Evolutionary conservation across 108 stramenopile species (phyloP).

Genomic region (Discostella stelligeroides): DNA sequence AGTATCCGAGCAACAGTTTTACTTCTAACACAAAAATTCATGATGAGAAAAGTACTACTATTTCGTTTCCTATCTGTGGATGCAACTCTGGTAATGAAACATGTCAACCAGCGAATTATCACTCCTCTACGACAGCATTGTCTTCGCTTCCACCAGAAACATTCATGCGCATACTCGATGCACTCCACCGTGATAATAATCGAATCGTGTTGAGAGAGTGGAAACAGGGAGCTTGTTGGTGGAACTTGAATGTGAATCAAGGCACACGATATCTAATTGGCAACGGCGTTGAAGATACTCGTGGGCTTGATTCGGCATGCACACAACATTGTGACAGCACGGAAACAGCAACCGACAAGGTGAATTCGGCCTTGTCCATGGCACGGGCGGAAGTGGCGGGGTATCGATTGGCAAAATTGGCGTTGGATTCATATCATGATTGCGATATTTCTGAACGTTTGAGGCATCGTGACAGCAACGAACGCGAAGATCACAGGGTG

Average conservation of each 20-base stretch:
- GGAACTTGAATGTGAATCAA: conserved; percentile 75
- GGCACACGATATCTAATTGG: conserved; percentile 9
- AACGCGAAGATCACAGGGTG: background rate
- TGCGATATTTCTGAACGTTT: background rate
- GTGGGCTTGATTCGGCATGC: background rate
- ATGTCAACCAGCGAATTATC: background rate
- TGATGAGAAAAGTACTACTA: background rate
- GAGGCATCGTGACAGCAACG: background rate
- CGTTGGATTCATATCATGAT: conserved; percentile 36
- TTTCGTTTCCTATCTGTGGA: conserved; percentile 19
- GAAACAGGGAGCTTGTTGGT: conserved; percentile 77
- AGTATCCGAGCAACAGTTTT: background rate
- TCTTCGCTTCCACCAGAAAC: background rate
- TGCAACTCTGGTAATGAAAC: background rate
- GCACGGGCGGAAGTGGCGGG: conserved; percentile 71
- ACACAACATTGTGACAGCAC: background rate
- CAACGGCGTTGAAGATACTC: background rate
- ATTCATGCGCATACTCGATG: conserved; percentile 18
- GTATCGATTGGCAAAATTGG: conserved; percentile 59
- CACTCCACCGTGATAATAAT: conserved; percentile 26
- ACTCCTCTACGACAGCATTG: background rate
- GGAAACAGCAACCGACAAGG: background rate
- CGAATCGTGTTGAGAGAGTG: conserved; percentile 67
- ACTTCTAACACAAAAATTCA: background rate
- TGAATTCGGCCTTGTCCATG: conserved; percentile 26